These are phyloP conservation scores for Pascua guehoae DNA, from an alignment of 1,284 basidiomycete species.

Conservation along the genomic window DNA sequence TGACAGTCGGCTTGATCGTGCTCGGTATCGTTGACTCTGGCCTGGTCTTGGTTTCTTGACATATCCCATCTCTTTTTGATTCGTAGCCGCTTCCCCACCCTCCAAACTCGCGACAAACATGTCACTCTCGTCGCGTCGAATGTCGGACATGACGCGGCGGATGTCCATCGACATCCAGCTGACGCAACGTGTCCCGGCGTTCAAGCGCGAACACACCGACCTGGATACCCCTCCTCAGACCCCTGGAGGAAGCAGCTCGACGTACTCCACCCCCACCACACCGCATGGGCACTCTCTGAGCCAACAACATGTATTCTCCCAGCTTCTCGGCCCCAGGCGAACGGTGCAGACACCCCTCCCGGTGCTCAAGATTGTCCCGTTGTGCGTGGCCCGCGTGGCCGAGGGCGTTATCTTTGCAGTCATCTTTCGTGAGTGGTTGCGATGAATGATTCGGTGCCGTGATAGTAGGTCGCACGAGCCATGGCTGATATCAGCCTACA, in stretches of 20 bases:
- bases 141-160: background rate
- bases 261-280: constrained; percentile 2
- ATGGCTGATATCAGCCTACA: constrained; percentile 24
- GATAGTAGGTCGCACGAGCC: no score
- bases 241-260: background rate
- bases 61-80: no score
- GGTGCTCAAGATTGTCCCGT: constrained; percentile 27
- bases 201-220: background rate
- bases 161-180: constrained; percentile 2
- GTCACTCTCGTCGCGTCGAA: no score
- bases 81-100: no score
- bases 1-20: no score
- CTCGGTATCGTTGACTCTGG: no score
- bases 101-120: no score
- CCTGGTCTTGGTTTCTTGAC: no score
- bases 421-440: constrained; percentile 26
- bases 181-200: background rate
- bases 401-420: constrained; percentile 38
- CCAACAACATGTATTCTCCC: background rate
- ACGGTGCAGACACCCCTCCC: constrained; percentile 27
- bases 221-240: background rate
- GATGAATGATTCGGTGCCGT: background rate
- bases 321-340: background rate
- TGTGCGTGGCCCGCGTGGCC: constrained; percentile 27
- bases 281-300: constrained; percentile 9